Base-by-base conservation (phyloP, 225 moss, liverwort and hornwort species). In the Marchantia paleacea region DNA sequence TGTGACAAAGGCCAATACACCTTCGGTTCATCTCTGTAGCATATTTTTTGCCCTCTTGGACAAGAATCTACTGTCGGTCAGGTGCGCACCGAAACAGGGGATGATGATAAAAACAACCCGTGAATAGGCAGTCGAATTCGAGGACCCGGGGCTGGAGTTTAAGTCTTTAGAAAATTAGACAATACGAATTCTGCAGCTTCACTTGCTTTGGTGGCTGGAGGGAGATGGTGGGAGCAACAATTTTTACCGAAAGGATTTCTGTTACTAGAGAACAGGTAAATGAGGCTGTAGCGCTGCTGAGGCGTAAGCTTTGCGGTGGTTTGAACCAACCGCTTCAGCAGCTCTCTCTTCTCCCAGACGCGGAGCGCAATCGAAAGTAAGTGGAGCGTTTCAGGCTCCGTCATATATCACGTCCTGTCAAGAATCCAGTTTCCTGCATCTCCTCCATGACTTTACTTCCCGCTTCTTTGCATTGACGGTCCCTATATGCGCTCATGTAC, bases 301-400 rank as follows among this genome's bases (percentile, higher is more conserved):
- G 96, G 39, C 87, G 89, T 64, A 87, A 90, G 67, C 77, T 96
- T 67, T 96, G 92, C 63, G 84, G 87, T 62, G 75, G 86, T 16
- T 48, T 69, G 65, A 80, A 76, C 54, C 83, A 82, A 25, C 83
- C 65, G 47, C 76, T 77, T 53, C 65, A 78, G 31, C 69, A 65
- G 77, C 75, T 85, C 73, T 84, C 82, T 62, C 55, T 92, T 31
- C 91, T 96, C 53, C 87, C 91, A 12, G 94, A 90, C 22, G 89
- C 88, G 73, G 87, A 96, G 47, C 78, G 84, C 39, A 91, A 86
- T 77, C 88, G 89, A 81, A 90, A 87, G 95, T 95, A 12, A 25
- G 73, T 78, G 51, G 47, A 73, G n/a, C 47, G 18, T 68, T 63
- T 19, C 12, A 24, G 20, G 52, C 24, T 22, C n/a, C 48, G 30